phyloP scores from a whole-genome alignment of 768 basidiomycete species.

The Rhodotorula paludigena region DNA sequence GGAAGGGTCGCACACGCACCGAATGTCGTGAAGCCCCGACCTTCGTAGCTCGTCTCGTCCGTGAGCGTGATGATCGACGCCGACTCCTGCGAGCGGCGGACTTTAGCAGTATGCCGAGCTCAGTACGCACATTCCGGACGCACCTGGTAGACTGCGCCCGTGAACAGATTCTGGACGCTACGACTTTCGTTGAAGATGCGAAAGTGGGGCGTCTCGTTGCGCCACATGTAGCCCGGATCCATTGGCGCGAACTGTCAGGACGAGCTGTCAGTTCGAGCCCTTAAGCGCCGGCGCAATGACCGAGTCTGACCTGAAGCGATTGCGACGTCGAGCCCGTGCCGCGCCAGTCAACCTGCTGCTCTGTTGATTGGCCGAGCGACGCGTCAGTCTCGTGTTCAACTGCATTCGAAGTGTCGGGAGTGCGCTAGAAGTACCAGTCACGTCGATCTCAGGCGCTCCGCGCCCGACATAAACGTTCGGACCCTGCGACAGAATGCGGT shows the following conservation, averaged over 20 bases:
- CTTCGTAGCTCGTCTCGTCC: slow-evolving; percentile 29
- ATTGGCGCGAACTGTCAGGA: slow-evolving; percentile 53
- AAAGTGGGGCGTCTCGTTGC: slow-evolving; percentile 56
- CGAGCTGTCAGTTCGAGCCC: slow-evolving; percentile 48
- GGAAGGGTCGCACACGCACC: slow-evolving; percentile 13
- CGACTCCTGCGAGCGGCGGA: slow-evolving; percentile 27
- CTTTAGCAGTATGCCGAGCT: background rate
- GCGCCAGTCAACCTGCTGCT: slow-evolving; percentile 56
- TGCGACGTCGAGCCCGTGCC: slow-evolving; percentile 65
- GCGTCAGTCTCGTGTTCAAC: slow-evolving; percentile 60
- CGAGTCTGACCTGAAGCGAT: slow-evolving; percentile 57
- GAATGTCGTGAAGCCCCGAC: slow-evolving; percentile 30
- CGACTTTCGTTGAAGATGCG: slow-evolving; percentile 53
- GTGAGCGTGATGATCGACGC: slow-evolving; percentile 33
- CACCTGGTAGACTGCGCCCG: background rate
- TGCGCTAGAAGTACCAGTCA: background rate
- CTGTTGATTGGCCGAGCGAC: slow-evolving; percentile 47
- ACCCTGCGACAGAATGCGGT: slow-evolving; percentile 1
- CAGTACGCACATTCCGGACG: background rate
- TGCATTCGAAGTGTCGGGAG: background rate
- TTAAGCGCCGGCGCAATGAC: background rate
- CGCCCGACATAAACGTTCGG: slow-evolving; percentile 62
- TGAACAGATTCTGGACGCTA: slow-evolving; percentile 20
- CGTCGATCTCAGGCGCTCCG: slow-evolving; percentile 66
- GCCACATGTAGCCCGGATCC: slow-evolving; percentile 62